phyloP scores from a whole-genome alignment of 371 early-diverging fungal genomes.

The Synchytrium microbalum region DNA sequence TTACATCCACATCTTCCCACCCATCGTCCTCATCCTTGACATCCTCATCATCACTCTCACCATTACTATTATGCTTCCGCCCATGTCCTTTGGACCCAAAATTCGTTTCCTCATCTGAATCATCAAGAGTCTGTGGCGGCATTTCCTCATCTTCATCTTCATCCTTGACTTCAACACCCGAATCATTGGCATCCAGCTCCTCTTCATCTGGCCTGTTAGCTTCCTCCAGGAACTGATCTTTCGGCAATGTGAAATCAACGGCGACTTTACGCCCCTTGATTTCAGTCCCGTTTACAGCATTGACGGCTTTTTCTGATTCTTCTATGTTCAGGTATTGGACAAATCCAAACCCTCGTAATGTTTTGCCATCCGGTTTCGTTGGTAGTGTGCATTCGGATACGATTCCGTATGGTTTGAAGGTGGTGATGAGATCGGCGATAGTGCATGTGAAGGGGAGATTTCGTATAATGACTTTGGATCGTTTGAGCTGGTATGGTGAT shows the following conservation, averaged over 20 bases:
- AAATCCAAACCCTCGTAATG: constrained; percentile 81
- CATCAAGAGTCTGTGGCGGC: constrained; percentile 3
- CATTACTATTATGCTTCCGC: constrained; percentile 1
- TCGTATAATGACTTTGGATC: constrained; percentile 72
- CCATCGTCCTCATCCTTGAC: constrained; percentile 27
- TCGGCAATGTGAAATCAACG: constrained; percentile 79
- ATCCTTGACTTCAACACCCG: constrained; percentile 16
- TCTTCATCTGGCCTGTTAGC: constrained; percentile 17
- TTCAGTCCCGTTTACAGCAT: constrained; percentile 63
- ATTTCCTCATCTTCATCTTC: constrained; percentile 20
- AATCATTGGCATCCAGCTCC: constrained; percentile 13
- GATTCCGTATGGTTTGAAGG: constrained; percentile 19
- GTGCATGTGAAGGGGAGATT: constrained; percentile 68
- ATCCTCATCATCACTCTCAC: constrained; percentile 28
- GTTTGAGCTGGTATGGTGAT: neutral
- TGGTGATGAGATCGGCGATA: constrained; percentile 15
- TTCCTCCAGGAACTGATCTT: constrained; percentile 53
- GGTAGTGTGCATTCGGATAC: constrained; percentile 53
- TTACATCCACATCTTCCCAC: constrained; percentile 3
- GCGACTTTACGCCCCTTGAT: constrained; percentile 66
- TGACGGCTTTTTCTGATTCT: constrained; percentile 64
- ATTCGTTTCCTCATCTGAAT: constrained; percentile 26
- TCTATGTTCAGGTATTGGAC: constrained; percentile 63
- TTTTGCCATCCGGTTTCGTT: constrained; percentile 52
- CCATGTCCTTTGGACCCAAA: too few species aligned